Evolutionary conservation across 306 rosid genomes (phyloP), one percentile per base, ranked within the genome.

Genomic region (Vicia sativa): DNA sequence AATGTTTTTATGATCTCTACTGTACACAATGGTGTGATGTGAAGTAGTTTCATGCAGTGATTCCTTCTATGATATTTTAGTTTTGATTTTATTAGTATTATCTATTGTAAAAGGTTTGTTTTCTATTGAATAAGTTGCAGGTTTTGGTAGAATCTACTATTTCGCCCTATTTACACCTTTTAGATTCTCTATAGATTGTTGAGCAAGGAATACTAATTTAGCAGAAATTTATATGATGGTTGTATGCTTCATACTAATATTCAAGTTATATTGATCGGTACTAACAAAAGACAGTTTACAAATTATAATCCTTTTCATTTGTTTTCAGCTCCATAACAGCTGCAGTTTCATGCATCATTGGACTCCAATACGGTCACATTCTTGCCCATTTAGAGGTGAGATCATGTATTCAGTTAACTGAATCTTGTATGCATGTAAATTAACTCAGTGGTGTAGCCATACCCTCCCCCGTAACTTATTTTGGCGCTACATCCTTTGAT

Each of bases 331-430:
- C 96, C 63, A 49, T 92, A 84, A 84, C 95, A 42, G 92, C 98
- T 21, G 86, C 96, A 41, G 95, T 86, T 65, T 82, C 98, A 12
- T 89, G 96, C 87, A 87, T 92, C 71, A 76, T 92, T 80, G 98
- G 98, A 73, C 96, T 92, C 70, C 98, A 92, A 68, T 92, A 84
- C 61, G 98, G 98, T 68, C 98, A 92, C 21, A 65, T 89, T 80
- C 95, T 92, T 71, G 87, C 88, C 61, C 85, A 77, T 75, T 9
- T 84, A 62, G 80, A 87, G 98, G 98, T 92, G 71, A 77, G 78
- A 78, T 45, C 43, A 58, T 49, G 35, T 28, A 48, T 43, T 14
- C 54, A 65, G 10, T 70, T 72, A 60, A 54, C 43, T 67, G 74
- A 54, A 62, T 49, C 64, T 64, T 71, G 11, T 12, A 35, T 14